Evolutionary conservation across 495 filamentous ascomycete species (phyloP).

Genomic region (Bryoglossum gracile): DNA sequence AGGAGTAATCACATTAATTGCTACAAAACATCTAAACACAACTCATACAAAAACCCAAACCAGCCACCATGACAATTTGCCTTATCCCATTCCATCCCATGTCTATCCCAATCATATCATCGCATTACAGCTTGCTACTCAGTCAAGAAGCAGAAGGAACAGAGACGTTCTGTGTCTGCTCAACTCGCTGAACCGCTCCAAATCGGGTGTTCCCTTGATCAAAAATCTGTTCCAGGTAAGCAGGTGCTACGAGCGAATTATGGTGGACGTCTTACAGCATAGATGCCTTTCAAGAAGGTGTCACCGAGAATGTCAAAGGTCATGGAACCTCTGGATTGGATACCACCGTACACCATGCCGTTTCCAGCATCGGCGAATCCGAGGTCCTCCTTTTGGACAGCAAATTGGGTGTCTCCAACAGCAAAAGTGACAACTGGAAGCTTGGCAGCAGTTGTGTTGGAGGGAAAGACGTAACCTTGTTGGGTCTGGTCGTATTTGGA

Average conservation of each 20-base stretch:
- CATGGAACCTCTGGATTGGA: slow-evolving; percentile 62
- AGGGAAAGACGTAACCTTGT: slow-evolving; percentile 66
- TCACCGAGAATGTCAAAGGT: slow-evolving; percentile 69
- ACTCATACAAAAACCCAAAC: not conserved
- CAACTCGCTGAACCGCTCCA: slow-evolving; percentile 59
- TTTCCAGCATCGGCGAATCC: slow-evolving; percentile 42
- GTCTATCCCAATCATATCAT: slow-evolving; percentile 7
- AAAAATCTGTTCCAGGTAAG: slow-evolving; percentile 49
- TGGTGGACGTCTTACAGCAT: slow-evolving; percentile 48
- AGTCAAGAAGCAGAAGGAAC: slow-evolving; percentile 23
- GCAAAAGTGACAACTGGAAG: slow-evolving; percentile 64
- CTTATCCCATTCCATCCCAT: slow-evolving; percentile 4
- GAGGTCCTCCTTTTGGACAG: slow-evolving; percentile 65
- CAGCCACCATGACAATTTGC: not conserved
- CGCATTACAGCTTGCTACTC: not conserved
- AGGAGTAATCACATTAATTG: not conserved
- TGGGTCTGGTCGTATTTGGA: slow-evolving; percentile 52
- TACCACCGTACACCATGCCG: slow-evolving; percentile 59
- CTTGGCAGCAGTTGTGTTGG: slow-evolving; percentile 42
- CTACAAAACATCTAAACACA: not conserved
- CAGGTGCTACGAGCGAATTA: not conserved
- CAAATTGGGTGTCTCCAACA: slow-evolving; percentile 57
- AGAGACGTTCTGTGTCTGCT: slow-evolving; percentile 45
- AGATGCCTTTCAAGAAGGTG: slow-evolving; percentile 68
- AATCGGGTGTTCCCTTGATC: slow-evolving; percentile 67